Evolutionary conservation across 1,284 basidiomycete genomes (phyloP).

Genomic region (Fomitiporia mediterranea): DNA sequence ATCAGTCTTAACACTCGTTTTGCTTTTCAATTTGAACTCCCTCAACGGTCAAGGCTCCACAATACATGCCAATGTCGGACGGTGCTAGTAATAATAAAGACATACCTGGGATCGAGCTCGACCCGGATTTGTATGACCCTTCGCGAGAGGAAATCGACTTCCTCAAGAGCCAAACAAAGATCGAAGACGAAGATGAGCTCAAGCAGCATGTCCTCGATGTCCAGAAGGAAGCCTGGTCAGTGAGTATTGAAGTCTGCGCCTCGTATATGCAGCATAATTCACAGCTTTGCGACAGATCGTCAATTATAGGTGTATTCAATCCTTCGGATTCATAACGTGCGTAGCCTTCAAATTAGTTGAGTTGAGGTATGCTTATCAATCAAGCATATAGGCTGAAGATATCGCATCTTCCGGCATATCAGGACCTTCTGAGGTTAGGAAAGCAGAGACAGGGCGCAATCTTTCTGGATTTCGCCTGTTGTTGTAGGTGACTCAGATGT

Average conservation of each 20-base stretch:
- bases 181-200: conserved; percentile 18
- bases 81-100: too few relatives aligned
- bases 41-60: too few relatives aligned
- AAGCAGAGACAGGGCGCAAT: conserved; percentile 26
- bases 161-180: conserved; percentile 18
- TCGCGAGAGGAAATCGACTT: conserved; percentile 18
- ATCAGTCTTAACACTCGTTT: too few relatives aligned
- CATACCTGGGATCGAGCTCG: too few relatives aligned
- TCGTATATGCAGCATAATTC: background rate
- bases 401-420: conserved; percentile 24
- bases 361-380: too few relatives aligned
- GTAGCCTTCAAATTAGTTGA: too few relatives aligned
- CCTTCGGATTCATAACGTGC: conserved; percentile 15
- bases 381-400: conserved; percentile 23
- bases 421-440: conserved; percentile 27
- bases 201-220: conserved; percentile 18
- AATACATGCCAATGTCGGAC: background rate
- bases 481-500: too few relatives aligned
- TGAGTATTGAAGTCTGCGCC: background rate
- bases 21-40: too few relatives aligned
- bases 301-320: conserved; percentile 19
- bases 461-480: conserved; percentile 26
- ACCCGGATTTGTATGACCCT: conserved; percentile 7
- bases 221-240: conserved; percentile 17
- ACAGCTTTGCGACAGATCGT: conserved; percentile 6